Evolutionary conservation across 306 rosid species (phyloP).

Genomic region (Mimosa pudica): DNA sequence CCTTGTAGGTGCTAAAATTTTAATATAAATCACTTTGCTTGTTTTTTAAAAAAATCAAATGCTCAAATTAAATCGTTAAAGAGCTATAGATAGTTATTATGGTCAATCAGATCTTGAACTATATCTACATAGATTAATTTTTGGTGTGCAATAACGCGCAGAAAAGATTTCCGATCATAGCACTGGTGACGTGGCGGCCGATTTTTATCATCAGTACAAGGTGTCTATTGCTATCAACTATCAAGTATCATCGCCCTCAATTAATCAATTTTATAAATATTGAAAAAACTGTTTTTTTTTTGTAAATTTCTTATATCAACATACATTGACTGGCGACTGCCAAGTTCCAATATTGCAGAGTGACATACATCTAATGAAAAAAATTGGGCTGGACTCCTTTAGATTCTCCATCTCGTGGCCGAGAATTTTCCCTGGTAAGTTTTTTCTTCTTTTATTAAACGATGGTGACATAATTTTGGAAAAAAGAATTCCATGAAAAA

Average conservation of each 20-base stretch:
- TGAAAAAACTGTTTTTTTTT: background rate
- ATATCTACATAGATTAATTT: background rate
- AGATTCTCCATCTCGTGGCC: constrained; percentile 68
- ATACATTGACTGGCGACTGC: background rate
- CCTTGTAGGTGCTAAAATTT: too few relatives aligned
- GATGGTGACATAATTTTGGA: background rate
- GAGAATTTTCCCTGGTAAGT: constrained; percentile 53
- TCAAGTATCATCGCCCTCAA: background rate
- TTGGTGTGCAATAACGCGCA: constrained; percentile 16
- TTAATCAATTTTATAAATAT: background rate
- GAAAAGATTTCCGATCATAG: constrained; percentile 52
- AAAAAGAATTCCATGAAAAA: background rate
- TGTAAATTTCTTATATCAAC: background rate
- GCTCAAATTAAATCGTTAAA: too few relatives aligned
- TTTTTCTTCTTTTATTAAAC: background rate
- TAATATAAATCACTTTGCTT: too few relatives aligned
- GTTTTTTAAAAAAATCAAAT: too few relatives aligned
- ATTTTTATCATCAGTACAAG: constrained; percentile 48
- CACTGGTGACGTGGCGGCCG: constrained; percentile 35
- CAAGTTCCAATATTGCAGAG: constrained; percentile 32
- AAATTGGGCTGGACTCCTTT: constrained; percentile 54
- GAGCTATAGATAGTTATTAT: too few relatives aligned
- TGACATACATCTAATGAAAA: constrained; percentile 48
- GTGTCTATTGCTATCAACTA: constrained; percentile 3
- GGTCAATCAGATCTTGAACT: too few relatives aligned